Evolutionary conservation across 805 yeast genomes (phyloP).

Genomic region (Lipomyces chichibuensis): DNA sequence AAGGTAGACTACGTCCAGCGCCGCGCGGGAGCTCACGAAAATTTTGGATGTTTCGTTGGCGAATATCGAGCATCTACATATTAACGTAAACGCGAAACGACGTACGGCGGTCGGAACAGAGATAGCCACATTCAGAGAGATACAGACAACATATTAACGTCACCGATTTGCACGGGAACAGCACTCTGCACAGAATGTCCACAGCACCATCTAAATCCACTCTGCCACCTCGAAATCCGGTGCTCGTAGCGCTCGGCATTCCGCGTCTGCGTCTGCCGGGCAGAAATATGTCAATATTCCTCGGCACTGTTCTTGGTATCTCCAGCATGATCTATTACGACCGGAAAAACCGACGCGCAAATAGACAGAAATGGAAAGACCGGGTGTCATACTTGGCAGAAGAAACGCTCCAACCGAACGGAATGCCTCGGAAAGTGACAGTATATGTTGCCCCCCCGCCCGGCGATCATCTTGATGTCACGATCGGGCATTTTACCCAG

Average conservation of each 20-base stretch:
- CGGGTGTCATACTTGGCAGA: constrained; percentile 59
- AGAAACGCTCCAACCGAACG: constrained; percentile 46
- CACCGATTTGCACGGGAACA: background rate
- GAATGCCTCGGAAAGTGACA: constrained; percentile 72
- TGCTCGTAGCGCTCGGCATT: constrained; percentile 81
- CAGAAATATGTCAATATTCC: constrained; percentile 90
- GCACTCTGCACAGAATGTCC: background rate
- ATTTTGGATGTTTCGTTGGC: background rate
- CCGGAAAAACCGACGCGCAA: constrained; percentile 66
- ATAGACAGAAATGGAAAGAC: constrained; percentile 66
- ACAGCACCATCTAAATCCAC: background rate
- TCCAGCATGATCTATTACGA: constrained; percentile 84
- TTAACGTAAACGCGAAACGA: background rate
- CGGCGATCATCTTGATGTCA: constrained; percentile 77
- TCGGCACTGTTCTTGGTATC: constrained; percentile 66
- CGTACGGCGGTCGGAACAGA: background rate
- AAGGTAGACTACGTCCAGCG: background rate
- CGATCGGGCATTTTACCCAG: constrained; percentile 71
- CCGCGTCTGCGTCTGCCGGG: constrained; percentile 79
- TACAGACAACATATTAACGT: background rate
- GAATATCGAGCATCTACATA: background rate
- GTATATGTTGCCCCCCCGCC: constrained; percentile 97
- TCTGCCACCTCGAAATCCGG: constrained; percentile 56
- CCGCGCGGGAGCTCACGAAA: background rate
- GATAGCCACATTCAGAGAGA: background rate